Base-by-base conservation (phyloP, 345 rosid genomes). In the Geranium rotundifolium region DNA sequence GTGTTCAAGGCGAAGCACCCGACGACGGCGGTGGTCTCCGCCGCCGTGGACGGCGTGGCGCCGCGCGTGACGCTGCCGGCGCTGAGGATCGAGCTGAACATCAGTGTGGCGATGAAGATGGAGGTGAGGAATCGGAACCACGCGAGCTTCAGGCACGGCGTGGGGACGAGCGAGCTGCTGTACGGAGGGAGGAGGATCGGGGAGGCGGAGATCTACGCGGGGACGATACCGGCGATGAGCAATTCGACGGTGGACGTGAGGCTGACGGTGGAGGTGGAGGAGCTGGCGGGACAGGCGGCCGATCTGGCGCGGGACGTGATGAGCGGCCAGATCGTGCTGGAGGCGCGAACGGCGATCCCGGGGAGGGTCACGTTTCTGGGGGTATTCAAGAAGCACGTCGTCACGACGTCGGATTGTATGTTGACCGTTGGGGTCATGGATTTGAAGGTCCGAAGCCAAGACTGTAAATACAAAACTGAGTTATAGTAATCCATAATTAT, bases 301-400 rank as follows among this genome's bases (percentile, higher is more conserved):
- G 60, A 30, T 29, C 59, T 87, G 52, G 54, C 69, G 46, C 60
- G 57, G 27, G 87, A 87, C 68, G 60, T 83, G 13, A 0, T 74
- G 56, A 69, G 18, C 0, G 77, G 84, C 2, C 67, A 77, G n/a
- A 20, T 81, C 29, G 79, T 60, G 16, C 4, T 83, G 56, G 81
- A 78, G 64, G 70, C 82, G 7, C 57, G 60, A 0, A 69, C 87
- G 4, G 61, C 29, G n/a, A 77, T 88, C 68, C 87, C 90, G 0
- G 89, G 95, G 0, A 71, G 73, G 64, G 71, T 81, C 19, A 80
- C 63, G 2, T 50, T 83, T 52, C 62, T 81, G 66, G 76, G 79
- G 55, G 57, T 81, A 13, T 52, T 81, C 67, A 81, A 75, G 65
- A 67, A 50, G 67, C 82, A 77, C 20, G 57, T 70, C 27, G 60